A percentile compares a stretch with the other conserved stretches of the same genome.
Evolutionary conservation across 2,329 filamentous ascomycete species (phyloP).

Genomic region (Cladophialophora exuberans): DNA sequence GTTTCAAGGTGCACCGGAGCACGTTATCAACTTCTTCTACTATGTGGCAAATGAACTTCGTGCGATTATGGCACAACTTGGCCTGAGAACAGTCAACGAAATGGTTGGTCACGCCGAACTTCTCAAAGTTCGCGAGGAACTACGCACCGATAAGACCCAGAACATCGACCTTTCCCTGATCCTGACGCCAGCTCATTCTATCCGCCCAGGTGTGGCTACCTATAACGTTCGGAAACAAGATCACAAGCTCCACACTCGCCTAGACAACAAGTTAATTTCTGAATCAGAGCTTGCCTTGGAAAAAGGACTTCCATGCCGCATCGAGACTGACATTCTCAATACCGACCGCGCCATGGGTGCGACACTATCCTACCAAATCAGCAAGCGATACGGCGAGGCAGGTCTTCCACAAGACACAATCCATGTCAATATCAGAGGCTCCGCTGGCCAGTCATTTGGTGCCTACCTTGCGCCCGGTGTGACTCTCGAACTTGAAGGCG

Average conservation of each 20-base stretch:
- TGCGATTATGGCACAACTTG: constrained; percentile 94
- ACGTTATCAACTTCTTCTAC: constrained; percentile 99
- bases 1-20: constrained; percentile 89
- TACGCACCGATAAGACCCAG: constrained; percentile 83
- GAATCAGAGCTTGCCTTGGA: constrained; percentile 93
- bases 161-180: constrained; percentile 94
- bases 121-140: constrained; percentile 82
- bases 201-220: constrained; percentile 89
- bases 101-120: constrained; percentile 94
- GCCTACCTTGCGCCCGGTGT: constrained; percentile 92
- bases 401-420: constrained; percentile 91
- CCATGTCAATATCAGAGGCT: constrained; percentile 94
- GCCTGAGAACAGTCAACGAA: constrained; percentile 93
- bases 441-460: constrained; percentile 94
- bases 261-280: constrained; percentile 96
- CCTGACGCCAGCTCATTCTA: constrained; percentile 91
- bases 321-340: constrained; percentile 96
- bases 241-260: constrained; percentile 85
- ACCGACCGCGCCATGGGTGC: constrained; percentile 93
- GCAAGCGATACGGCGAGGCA: constrained; percentile 85
- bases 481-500: constrained; percentile 92
- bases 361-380: constrained; percentile 93
- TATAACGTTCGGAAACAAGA: constrained; percentile 99
- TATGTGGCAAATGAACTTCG: constrained; percentile 95
- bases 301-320: constrained; percentile 88